A percentile compares a stretch with the other conserved stretches of the same genome.
Evolutionary conservation across 495 filamentous ascomycete species (phyloP).

Genomic region (Penicillium bovifimosum): DNA sequence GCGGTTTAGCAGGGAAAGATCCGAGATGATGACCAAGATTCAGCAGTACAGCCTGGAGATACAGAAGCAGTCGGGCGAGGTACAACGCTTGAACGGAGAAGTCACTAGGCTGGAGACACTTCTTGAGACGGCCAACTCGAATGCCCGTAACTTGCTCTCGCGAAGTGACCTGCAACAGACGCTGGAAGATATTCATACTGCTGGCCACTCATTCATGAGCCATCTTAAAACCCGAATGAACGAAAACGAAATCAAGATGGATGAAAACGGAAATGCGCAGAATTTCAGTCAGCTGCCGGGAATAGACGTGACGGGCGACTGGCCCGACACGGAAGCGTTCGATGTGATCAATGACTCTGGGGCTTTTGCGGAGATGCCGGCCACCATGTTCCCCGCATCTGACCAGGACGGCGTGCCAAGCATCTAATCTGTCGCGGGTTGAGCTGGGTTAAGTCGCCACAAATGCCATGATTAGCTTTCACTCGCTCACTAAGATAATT

Average conservation of each 20-base stretch:
- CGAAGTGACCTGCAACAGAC: not conserved
- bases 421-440: not conserved
- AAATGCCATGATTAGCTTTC: not conserved
- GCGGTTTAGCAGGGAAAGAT: not conserved
- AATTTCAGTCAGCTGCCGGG: not conserved
- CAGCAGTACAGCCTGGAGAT: not conserved
- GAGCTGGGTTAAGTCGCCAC: not conserved
- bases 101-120: not conserved
- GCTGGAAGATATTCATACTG: not conserved
- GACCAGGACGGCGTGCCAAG: not conserved
- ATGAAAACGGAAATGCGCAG: not conserved
- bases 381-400: not conserved
- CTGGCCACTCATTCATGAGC: not conserved
- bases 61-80: too few species aligned
- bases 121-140: not conserved
- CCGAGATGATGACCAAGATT: not conserved
- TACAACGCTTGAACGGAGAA: not conserved
- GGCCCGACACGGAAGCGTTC: not conserved
- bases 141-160: not conserved
- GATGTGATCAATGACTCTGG: not conserved
- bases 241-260: not conserved
- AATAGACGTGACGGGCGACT: not conserved
- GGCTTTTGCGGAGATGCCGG: not conserved
- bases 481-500: not conserved
- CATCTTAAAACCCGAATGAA: not conserved